Base-by-base conservation (phyloP, 352 stramenopile genomes). In the Pythium aphanidermatum region DNA sequence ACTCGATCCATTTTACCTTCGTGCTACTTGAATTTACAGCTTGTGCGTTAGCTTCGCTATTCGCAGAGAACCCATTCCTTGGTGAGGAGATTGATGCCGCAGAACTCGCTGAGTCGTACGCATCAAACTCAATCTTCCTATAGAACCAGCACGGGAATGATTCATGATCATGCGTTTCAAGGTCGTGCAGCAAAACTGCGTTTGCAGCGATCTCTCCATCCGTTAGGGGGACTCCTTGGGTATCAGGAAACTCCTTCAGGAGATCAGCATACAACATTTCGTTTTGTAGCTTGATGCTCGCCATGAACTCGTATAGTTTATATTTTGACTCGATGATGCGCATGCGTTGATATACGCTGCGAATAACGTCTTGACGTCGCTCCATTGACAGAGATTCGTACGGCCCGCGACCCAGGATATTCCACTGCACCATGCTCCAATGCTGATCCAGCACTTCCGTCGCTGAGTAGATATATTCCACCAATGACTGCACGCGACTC, bases 381-480 rank as follows among this genome's bases (percentile, higher is more conserved):
- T 77, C 64, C 5, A 48, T 51, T 27, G 71, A 72, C n/a, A 92
- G 61, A 27, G 75, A 86, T 54, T 85, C 77, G 58, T 92, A 92
- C 5, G 77, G 77, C 3, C 80, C 80, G 38, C 80, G 58, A 3
- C 80, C 80, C 2, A 92, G 46, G 38, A 92, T 90, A 30, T 92
- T 92, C 80, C 80, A 92, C 60, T 92, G 80, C 14, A 90, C 77
- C 77, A 90, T 92, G 29, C 75, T 87, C 64, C 80, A 76, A 37
- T 89, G 77, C 55, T 90, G 74, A 51, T 92, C 80, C 43, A 92
- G 50, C 24, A 88, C 75, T 36, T 89, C 77, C 2, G 77, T 92
- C 14, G 80, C 80, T 29, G 80, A 92, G 58, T 92, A 92, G 32
- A 92, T 67, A 34, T 87, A 71, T 56, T 92, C 80, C 51, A 92